These are phyloP conservation scores for Priceomyces melissophilus DNA, from an alignment of 805 yeast species.

Conservation along the genomic window DNA sequence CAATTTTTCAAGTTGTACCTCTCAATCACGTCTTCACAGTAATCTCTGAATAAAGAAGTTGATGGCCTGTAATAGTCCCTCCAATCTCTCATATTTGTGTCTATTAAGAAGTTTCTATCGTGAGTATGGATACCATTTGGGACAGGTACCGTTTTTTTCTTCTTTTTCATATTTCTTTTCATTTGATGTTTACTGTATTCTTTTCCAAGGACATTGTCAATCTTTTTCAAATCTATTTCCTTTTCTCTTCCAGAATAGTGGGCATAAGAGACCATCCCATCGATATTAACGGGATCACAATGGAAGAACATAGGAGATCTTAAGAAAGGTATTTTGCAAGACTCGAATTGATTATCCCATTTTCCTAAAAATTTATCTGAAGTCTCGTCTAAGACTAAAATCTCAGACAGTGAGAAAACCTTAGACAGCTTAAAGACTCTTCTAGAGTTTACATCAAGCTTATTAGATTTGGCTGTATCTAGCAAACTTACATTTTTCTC, in stretches of 20 bases:
- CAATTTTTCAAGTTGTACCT: slow-evolving; percentile 28
- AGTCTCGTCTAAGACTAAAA: slow-evolving; percentile 35
- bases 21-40: slow-evolving; percentile 30
- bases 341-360: slow-evolving; percentile 42
- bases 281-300: slow-evolving; percentile 43
- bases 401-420: slow-evolving; percentile 22
- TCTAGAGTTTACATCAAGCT: slow-evolving; percentile 10
- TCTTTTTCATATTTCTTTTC: slow-evolving; percentile 24
- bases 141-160: slow-evolving; percentile 12
- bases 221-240: slow-evolving; percentile 33
- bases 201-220: slow-evolving; percentile 41
- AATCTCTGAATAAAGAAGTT: slow-evolving; percentile 36
- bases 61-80: slow-evolving; percentile 44
- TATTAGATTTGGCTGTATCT: slow-evolving; percentile 12
- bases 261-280: slow-evolving; percentile 42
- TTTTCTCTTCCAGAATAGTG: slow-evolving; percentile 25
- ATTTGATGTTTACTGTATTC: slow-evolving; percentile 43
- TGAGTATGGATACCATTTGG: slow-evolving; percentile 18
- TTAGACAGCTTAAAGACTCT: slow-evolving; percentile 10
- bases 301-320: slow-evolving; percentile 50
- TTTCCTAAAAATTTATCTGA: slow-evolving; percentile 35
- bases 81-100: slow-evolving; percentile 42
- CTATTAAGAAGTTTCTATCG: slow-evolving; percentile 34
- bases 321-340: slow-evolving; percentile 40
- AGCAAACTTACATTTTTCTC: slow-evolving; percentile 25